A percentile compares a stretch with the other conserved stretches of the same genome.
Conservation (phyloP, 2,329 filamentous ascomycete species). For the Fusarium piperis region DNA sequence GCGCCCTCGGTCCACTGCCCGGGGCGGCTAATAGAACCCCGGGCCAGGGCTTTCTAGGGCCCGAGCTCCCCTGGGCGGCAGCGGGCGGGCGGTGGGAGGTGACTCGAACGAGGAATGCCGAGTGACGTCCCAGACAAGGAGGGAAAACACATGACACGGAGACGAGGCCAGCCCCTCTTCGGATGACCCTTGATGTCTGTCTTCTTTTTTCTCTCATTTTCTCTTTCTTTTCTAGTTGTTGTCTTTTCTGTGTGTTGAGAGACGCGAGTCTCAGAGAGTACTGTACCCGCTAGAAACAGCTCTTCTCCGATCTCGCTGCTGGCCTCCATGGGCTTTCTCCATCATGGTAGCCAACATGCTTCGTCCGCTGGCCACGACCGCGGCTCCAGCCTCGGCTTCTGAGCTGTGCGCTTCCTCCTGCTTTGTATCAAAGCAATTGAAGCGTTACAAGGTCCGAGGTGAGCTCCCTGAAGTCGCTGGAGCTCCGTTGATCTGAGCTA, state of each 20-base stretch:
- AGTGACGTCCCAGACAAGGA: constrained; percentile 13
- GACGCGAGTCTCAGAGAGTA: constrained; percentile 7
- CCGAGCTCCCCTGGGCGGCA: constrained; percentile 6
- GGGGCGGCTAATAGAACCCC: constrained; percentile 35
- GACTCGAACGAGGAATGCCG: constrained; percentile 6
- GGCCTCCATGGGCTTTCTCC: constrained; percentile 41
- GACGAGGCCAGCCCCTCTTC: constrained; percentile 28
- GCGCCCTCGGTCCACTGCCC: constrained; percentile 13
- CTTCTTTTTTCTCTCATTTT: constrained; percentile 13
- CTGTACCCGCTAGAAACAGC: constrained; percentile 12
- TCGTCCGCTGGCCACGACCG: constrained; percentile 44
- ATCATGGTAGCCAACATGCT: constrained; percentile 49
- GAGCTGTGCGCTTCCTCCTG: constrained; percentile 45
- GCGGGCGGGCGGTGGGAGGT: neutral
- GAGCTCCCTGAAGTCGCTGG: neutral
- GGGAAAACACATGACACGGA: constrained; percentile 37
- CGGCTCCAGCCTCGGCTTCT: constrained; percentile 37
- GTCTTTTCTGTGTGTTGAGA: neutral
- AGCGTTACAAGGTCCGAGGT: constrained; percentile 35
- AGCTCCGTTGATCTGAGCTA: constrained; percentile 5
- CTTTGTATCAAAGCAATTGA: constrained; percentile 37
- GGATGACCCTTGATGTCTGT: neutral
- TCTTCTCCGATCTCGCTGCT: constrained; percentile 23
- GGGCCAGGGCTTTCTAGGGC: constrained; percentile 12
- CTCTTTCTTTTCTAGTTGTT: neutral